phyloP scores from a whole-genome alignment of 2,329 filamentous ascomycete species.

The Passalora sequoiae region DNA sequence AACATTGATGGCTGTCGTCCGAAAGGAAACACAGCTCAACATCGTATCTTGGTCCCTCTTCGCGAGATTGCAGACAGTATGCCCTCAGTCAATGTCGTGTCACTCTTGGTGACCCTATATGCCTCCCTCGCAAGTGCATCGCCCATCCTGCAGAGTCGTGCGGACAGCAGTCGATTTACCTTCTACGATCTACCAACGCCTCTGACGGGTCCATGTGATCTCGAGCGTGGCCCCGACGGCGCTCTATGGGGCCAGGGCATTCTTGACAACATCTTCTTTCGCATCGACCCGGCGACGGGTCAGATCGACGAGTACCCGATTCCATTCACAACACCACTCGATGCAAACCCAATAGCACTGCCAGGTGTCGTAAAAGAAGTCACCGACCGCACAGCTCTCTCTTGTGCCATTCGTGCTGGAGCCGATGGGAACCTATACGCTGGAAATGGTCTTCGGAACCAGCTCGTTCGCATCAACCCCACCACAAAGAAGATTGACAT shows the following conservation, averaged over 20 bases:
- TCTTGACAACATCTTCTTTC: constrained; percentile 9
- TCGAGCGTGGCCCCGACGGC: constrained; percentile 6
- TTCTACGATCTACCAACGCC: constrained; percentile 11
- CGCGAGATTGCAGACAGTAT: no score
- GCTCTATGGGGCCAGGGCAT: constrained; percentile 14
- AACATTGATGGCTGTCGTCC: no score
- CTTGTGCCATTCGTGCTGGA: constrained; percentile 9
- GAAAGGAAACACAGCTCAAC: no score
- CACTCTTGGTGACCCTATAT: no score
- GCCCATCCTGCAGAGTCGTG: no score
- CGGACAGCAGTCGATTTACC: constrained; percentile 4
- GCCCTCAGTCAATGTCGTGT: no score
- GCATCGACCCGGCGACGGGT: constrained; percentile 10
- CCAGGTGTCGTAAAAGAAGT: constrained; percentile 3
- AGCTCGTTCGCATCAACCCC: constrained; percentile 7
- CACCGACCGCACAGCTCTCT: constrained; percentile 10
- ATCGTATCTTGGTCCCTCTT: no score
- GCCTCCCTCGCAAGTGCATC: no score
- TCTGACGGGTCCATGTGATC: constrained; percentile 13
- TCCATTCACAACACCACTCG: constrained; percentile 13
- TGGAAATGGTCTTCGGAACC: constrained; percentile 7
- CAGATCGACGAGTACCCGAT: constrained; percentile 10
- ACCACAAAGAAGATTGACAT: constrained; percentile 12
- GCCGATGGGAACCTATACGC: constrained; percentile 13
- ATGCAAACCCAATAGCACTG: constrained; percentile 5